A percentile compares a stretch with the other conserved stretches of the same genome.
These are phyloP conservation scores for Pestalotiopsis sp. DNA, from an alignment of 2,329 filamentous ascomycete genomes.

Conservation along the genomic window DNA sequence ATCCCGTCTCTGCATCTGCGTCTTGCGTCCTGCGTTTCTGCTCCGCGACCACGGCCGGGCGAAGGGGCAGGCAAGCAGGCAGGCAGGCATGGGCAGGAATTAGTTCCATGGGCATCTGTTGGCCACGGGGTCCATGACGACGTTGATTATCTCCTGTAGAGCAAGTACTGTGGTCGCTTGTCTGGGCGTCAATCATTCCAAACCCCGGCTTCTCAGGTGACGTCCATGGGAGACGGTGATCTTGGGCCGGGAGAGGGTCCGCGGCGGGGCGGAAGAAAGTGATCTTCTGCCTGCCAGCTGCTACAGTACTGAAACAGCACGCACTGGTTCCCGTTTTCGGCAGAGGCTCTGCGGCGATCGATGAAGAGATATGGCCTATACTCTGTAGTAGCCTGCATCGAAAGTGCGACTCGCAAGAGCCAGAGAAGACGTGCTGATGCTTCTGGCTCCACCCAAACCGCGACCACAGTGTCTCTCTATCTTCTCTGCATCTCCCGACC, in stretches of 20 bases:
- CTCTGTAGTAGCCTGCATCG: neutral
- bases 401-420: neutral
- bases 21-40: no score
- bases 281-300: neutral
- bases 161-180: neutral
- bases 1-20: neutral
- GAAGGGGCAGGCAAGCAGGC: neutral
- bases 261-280: conserved; percentile 2
- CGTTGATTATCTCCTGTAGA: neutral
- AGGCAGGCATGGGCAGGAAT: no score
- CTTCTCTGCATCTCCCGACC: neutral
- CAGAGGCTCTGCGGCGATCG: neutral
- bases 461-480: neutral
- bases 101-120: no score
- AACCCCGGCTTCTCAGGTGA: neutral
- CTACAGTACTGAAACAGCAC: neutral
- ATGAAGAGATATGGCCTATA: neutral
- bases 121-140: neutral
- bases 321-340: conserved; percentile 3
- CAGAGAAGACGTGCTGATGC: neutral
- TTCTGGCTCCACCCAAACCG: neutral
- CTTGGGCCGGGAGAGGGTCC: neutral
- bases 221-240: neutral
- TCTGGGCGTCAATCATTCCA: neutral
- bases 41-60: neutral